Percentiles rank a stretch among this genome's conserved stretches.
Evolutionary conservation across 2,329 filamentous ascomycete species (phyloP).

Genomic region (Hymenoscyphus occultus): DNA sequence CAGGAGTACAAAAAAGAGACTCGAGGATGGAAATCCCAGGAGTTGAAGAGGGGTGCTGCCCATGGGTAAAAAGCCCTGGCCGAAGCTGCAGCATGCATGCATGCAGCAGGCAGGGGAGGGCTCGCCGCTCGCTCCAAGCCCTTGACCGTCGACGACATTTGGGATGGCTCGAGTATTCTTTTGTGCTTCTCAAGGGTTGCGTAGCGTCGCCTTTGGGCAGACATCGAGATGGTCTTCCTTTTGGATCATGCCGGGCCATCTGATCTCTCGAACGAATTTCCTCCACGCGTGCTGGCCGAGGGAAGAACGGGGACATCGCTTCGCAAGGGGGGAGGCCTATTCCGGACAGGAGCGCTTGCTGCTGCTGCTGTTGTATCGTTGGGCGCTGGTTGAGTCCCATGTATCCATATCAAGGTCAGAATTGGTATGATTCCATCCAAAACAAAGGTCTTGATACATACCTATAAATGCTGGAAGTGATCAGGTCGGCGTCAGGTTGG

Average conservation of each 20-base stretch:
- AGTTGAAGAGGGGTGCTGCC: neutral
- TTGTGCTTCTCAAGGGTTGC: neutral
- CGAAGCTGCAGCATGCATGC: constrained; percentile 2
- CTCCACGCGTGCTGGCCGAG: neutral
- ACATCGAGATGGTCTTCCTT: neutral
- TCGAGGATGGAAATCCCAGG: neutral
- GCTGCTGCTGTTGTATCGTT: neutral
- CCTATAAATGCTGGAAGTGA: neutral
- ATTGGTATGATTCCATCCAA: neutral
- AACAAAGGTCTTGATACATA: neutral
- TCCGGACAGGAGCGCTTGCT: neutral
- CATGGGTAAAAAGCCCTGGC: neutral
- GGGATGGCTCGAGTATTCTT: neutral
- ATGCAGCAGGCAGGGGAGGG: neutral
- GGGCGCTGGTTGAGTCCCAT: neutral
- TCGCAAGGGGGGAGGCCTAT: neutral
- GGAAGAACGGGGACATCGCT: neutral
- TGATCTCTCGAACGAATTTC: neutral
- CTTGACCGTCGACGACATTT: constrained; percentile 4
- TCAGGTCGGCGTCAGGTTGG: neutral
- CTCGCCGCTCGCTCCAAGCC: constrained; percentile 3
- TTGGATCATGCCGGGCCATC: neutral
- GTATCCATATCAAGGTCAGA: neutral
- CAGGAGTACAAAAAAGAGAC: neutral
- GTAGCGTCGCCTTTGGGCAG: constrained; percentile 4